Evolutionary conservation across 305 asterid species (phyloP).

Genomic region (Withania somnifera): DNA sequence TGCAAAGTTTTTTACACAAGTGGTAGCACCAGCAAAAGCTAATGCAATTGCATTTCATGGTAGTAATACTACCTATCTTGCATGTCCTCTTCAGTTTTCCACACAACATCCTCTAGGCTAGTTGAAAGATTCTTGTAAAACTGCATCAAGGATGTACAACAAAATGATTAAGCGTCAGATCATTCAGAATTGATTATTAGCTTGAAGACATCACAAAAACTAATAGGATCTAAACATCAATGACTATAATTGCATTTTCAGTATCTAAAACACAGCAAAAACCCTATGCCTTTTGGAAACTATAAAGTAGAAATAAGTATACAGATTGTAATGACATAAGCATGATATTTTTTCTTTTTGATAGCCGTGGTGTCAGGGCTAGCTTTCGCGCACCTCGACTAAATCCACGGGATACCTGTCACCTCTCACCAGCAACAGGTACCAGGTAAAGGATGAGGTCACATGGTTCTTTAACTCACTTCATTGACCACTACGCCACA

Average conservation of each 20-base stretch:
- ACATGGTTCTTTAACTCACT: too few relatives aligned
- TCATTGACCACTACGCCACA: too few relatives aligned
- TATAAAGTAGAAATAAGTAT: background rate
- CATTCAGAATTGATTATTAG: background rate
- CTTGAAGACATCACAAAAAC: background rate
- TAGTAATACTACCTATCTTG: conserved; percentile 30
- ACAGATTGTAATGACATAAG: background rate
- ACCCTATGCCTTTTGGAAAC: background rate
- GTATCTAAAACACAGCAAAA: background rate
- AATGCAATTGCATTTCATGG: background rate
- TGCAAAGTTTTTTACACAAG: background rate
- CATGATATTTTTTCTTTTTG: too few relatives aligned
- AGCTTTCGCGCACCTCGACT: too few relatives aligned
- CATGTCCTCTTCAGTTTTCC: conserved; percentile 86
- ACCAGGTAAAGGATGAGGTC: too few relatives aligned
- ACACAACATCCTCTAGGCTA: conserved; percentile 68
- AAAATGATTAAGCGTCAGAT: background rate
- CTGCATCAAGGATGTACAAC: conserved; percentile 24
- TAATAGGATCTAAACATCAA: background rate
- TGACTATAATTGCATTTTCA: background rate
- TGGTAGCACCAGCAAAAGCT: background rate
- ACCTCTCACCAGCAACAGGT: too few relatives aligned
- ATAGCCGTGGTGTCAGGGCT: too few relatives aligned
- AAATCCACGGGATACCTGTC: too few relatives aligned
- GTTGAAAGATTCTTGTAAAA: conserved; percentile 75